Percentiles rank a stretch among this genome's conserved stretches.
Evolutionary conservation across 306 rosid genomes (phyloP).

Genomic region (Acacia confusa): DNA sequence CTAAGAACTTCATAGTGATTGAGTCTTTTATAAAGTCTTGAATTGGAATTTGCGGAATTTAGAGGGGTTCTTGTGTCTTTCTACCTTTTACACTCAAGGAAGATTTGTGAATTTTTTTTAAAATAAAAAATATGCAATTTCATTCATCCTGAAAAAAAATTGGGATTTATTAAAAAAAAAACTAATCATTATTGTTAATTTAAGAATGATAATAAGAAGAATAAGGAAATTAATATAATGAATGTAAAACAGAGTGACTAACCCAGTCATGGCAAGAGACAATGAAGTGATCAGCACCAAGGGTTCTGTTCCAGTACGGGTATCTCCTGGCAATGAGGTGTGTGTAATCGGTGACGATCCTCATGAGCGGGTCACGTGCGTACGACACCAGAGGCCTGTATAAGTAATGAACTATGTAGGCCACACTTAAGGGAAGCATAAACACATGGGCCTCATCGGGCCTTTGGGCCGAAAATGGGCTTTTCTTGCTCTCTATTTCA

Average conservation of each 20-base stretch:
- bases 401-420: slow-evolving; percentile 42
- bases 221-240: background rate
- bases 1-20: no score
- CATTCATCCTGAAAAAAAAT: no score
- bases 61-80: no score
- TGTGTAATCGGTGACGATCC: slow-evolving; percentile 52
- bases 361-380: slow-evolving; percentile 43
- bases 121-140: no score
- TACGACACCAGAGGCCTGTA: slow-evolving; percentile 50
- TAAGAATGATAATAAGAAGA: background rate
- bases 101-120: no score
- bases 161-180: background rate
- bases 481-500: slow-evolving; percentile 44
- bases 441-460: slow-evolving; percentile 69
- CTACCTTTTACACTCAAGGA: no score
- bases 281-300: slow-evolving; percentile 73
- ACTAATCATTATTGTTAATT: background rate
- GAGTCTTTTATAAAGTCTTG: no score
- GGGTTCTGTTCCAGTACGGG: slow-evolving; percentile 66
- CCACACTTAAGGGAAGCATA: slow-evolving; percentile 62
- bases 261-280: slow-evolving; percentile 91
- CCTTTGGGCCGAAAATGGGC: slow-evolving; percentile 53
- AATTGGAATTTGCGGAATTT: no score
- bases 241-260: background rate
- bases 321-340: slow-evolving; percentile 42